Conservation (phyloP, 139 green algal genomes). For the Diplosphaera chodatii region DNA sequence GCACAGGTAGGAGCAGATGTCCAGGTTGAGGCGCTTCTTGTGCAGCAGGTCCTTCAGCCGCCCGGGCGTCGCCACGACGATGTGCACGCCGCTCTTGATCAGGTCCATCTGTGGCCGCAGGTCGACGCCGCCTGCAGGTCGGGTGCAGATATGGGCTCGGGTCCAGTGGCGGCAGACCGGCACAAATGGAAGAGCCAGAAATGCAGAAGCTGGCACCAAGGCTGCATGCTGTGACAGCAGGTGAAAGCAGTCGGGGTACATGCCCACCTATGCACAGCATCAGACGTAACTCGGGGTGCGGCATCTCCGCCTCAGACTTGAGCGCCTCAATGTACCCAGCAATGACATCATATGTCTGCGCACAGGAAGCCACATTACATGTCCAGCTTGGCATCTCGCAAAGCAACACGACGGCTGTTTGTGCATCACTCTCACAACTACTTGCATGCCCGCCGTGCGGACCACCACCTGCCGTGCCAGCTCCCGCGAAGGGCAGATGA, state of each 20-base stretch:
- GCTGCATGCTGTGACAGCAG: too few relatives aligned
- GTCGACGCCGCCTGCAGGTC: conserved; percentile 35
- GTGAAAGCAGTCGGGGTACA: too few relatives aligned
- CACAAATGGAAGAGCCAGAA: too few relatives aligned
- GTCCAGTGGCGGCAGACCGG: too few relatives aligned
- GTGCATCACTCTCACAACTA: too few relatives aligned
- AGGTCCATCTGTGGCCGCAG: conserved; percentile 34
- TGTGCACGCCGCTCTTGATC: conserved; percentile 75
- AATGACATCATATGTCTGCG: conserved; percentile 28
- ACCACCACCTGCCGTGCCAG: conserved; percentile 75
- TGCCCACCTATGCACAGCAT: conserved; percentile 85
- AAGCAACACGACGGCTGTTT: too few relatives aligned
- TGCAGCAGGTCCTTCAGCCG: conserved; percentile 92
- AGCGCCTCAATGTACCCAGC: conserved; percentile 35
- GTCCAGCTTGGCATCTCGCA: too few relatives aligned
- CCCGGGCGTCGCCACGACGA: conserved; percentile 87
- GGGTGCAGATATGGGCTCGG: too few relatives aligned
- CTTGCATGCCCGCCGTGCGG: too few relatives aligned
- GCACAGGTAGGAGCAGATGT: conserved; percentile 88
- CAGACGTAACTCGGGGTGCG: conserved; percentile 65
- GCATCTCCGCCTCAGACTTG: conserved; percentile 17
- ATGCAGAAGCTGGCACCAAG: too few relatives aligned
- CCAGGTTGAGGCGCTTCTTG: conserved; percentile 87
- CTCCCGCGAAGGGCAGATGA: conserved; percentile 93
- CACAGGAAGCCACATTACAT: too few relatives aligned